Conservation (phyloP, 352 stramenopile genomes). For the Globisporangium takayamanum region DNA sequence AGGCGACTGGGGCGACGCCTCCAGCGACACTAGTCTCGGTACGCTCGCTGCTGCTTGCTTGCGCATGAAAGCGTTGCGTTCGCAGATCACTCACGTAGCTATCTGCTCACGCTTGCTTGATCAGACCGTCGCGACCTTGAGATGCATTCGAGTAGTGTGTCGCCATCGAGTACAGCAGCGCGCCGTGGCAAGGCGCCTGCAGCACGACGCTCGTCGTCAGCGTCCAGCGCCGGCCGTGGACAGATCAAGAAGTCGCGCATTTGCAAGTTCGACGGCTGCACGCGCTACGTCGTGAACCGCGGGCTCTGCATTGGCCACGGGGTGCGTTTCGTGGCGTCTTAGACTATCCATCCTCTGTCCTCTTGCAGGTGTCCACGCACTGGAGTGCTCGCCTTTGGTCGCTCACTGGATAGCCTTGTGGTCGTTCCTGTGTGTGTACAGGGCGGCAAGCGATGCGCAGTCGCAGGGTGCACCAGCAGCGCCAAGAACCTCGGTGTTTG, state of each 20-base stretch:
- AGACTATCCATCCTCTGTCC: not conserved
- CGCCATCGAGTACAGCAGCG: not conserved
- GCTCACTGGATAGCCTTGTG: too few relatives aligned
- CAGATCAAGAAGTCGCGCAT: constrained; percentile 63
- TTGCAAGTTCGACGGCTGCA: constrained; percentile 73
- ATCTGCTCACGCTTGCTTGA: too few relatives aligned
- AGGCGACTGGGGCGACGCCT: constrained; percentile 14
- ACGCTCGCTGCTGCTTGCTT: not conserved
- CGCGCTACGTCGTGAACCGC: constrained; percentile 67
- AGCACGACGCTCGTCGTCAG: not conserved
- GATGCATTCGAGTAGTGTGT: not conserved
- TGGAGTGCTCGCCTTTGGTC: not conserved
- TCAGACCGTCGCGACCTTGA: too few relatives aligned
- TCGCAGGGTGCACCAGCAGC: constrained; percentile 59
- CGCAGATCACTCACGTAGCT: not conserved
- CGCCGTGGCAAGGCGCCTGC: constrained; percentile 1
- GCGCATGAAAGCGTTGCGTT: not conserved
- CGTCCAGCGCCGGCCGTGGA: not conserved
- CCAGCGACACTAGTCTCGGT: constrained; percentile 27
- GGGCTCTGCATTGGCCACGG: constrained; percentile 73
- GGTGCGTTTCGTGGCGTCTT: constrained; percentile 13
- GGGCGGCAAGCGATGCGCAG: constrained; percentile 63
- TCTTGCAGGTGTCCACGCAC: not conserved
- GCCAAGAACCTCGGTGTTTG: constrained; percentile 72
- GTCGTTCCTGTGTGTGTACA: constrained; percentile 11